Percentiles rank a stretch among this genome's conserved stretches.
These are phyloP conservation scores for Rhytidhysteron rufulum DNA, from an alignment of 2,329 filamentous ascomycete genomes.

Conservation along the genomic window DNA sequence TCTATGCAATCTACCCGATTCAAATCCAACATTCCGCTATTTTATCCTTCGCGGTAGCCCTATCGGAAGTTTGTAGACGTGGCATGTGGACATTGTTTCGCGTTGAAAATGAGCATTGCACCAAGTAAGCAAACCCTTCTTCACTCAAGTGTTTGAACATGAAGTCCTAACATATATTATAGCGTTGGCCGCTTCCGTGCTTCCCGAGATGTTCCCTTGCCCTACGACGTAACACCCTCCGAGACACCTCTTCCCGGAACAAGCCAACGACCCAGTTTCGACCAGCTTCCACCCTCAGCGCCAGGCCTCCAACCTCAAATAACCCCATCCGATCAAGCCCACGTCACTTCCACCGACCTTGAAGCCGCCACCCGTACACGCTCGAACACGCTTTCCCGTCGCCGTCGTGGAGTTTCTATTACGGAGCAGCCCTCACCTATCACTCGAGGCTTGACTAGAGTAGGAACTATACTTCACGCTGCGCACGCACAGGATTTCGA, in stretches of 20 bases:
- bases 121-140: constrained; percentile 53
- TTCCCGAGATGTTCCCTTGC: constrained; percentile 79
- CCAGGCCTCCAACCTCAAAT: background rate
- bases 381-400: constrained; percentile 11
- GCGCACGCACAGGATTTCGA: constrained; percentile 93
- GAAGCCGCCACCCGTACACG: constrained; percentile 9
- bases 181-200: constrained; percentile 81
- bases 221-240: constrained; percentile 58
- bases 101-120: constrained; percentile 96
- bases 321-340: background rate
- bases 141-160: too few relatives aligned
- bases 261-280: constrained; percentile 32
- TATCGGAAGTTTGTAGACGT: constrained; percentile 78
- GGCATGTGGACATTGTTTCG: constrained; percentile 91
- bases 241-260: constrained; percentile 5
- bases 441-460: constrained; percentile 45
- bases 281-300: background rate
- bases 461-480: constrained; percentile 68
- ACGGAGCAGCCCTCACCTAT: constrained; percentile 29
- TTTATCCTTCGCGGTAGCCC: constrained; percentile 72
- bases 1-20: constrained; percentile 80
- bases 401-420: constrained; percentile 11
- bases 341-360: constrained; percentile 12
- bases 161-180: constrained; percentile 3
- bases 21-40: constrained; percentile 79